Evolutionary conservation across 257 asterid species (phyloP).

Genomic region (Nicotiana tabacum): DNA sequence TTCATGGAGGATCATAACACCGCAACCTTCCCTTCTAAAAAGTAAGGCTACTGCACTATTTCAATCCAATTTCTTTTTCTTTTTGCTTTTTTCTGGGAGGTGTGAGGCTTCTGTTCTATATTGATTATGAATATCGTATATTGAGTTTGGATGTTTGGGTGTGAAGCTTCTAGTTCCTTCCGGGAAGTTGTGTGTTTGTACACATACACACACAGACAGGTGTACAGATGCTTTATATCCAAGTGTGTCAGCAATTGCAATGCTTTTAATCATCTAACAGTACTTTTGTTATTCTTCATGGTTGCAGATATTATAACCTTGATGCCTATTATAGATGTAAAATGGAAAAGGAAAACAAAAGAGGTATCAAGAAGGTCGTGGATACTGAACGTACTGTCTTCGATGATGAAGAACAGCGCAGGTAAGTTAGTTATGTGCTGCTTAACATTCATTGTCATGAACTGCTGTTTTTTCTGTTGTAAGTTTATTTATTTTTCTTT

Average conservation of each 20-base stretch:
- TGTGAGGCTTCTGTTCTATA: background rate
- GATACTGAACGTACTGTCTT: conserved; percentile 75
- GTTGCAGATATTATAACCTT: conserved; percentile 75
- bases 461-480: background rate
- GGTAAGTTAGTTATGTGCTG: conserved; percentile 36
- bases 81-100: background rate
- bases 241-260: background rate
- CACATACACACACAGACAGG: background rate
- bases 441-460: background rate
- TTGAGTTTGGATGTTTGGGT: background rate
- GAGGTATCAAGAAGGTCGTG: conserved; percentile 45
- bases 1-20: conserved; percentile 99
- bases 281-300: conserved; percentile 1
- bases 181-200: background rate
- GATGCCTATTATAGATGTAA: conserved; percentile 62
- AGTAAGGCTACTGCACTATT: conserved; percentile 46
- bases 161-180: background rate
- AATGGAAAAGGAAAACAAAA: conserved; percentile 68
- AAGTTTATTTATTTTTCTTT: background rate
- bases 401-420: conserved; percentile 87
- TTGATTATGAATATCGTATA: background rate
- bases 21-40: conserved; percentile 93
- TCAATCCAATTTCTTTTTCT: background rate
- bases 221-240: background rate
- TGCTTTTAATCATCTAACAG: background rate